Base-by-base conservation (phyloP, 2,329 filamentous ascomycete species). In the Fusarium tanahbumbuense region DNA sequence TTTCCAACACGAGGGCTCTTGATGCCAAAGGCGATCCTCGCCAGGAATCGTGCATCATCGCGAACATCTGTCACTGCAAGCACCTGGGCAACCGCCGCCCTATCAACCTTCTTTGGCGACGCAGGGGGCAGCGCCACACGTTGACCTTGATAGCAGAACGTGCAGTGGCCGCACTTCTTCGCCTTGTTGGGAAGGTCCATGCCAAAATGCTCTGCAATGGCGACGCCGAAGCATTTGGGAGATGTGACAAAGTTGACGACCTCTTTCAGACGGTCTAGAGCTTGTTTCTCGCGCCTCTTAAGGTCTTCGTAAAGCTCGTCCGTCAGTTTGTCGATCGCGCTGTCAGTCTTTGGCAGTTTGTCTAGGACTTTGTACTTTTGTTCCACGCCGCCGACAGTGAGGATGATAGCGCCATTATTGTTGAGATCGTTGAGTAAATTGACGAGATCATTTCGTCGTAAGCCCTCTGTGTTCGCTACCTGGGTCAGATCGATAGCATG, bases 21-120 rank as follows among this genome's bases (percentile, higher is more conserved):
- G 73, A 91, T 90, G 0, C 89, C 89, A 73, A 90, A 91, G 0
- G 88, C 88, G 6, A 91, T 78, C 22, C 86, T 82, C 0, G 89
- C 87, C 28, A 91, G 78, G 67, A 89, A 86, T 15, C 88, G 77
- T 4, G 88, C 81, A 73, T 91, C 88, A 48, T 91, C 86, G 4
- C 86, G 80, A 2, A 84, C 82, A 1, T 77, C 70, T 15, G 85
- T 83, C 0, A 76, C 79, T 0, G 75, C 64, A 2, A 90, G 76
- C 0, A 90, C 77, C 2, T 72, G 75, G 9, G 76, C 60, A 48
- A 89, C 84, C 0, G 79, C 78, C 0, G 61, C 61, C 0, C 70
- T 58, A 58, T 88, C 78, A 6, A 86, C 78, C 0, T 73, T 67
- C 18, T 81, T 78, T 0, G 77, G 77, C 11, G 80, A 78, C 28